Base-by-base conservation (phyloP, 768 basidiomycete genomes). In the Boletus huronensis region DNA sequence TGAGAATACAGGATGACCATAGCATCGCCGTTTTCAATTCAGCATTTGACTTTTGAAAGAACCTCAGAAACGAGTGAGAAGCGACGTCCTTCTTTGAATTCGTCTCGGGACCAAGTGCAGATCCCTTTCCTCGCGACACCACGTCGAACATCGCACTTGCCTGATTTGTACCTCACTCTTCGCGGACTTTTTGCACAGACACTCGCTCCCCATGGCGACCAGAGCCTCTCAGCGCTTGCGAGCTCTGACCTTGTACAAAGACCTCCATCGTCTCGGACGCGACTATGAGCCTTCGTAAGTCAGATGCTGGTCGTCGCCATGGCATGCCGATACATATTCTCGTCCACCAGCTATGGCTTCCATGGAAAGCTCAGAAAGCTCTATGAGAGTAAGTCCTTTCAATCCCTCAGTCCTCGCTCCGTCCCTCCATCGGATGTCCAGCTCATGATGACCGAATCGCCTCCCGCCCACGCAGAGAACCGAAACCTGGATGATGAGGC, bases 231-330 rank as follows among this genome's bases (percentile, higher is more conserved):
- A 62, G 3, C 82, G 89, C 25, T 69, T 82, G 40, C 81, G 88
- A 34, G 88, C 83, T 1, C 72, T 91, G 7, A 78, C 83, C 0
- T 72, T 93, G 29, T 93, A 93, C 75, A 93, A 92, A 65, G 88
- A 92, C 64, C 79, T 93, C 8, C 84, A 87, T 59, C 77, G 88
- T 52, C 79, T 93, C 1, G 90, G 90, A 4, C 78, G 86, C 54
- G 89, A 93, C 44, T 91, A 92, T 59, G 90, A 93, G 65, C 83
- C 88, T 43, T 79, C 81, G 90, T 92, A 63, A 69, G 83, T 79
- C 48, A 34, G 43, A 23, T n/a, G 35, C 6, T 29, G 53, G 58
- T 42, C 58, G 53, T 59, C 38, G 25, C 45, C 34, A 41, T 55
- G 47, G n/a, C 45, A 48, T 52, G 16, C 54, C 46, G n/a, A 61